phyloP scores from a whole-genome alignment of 192 early-diverging fungal genomes.

The Jimgerdemannia lactiflua region DNA sequence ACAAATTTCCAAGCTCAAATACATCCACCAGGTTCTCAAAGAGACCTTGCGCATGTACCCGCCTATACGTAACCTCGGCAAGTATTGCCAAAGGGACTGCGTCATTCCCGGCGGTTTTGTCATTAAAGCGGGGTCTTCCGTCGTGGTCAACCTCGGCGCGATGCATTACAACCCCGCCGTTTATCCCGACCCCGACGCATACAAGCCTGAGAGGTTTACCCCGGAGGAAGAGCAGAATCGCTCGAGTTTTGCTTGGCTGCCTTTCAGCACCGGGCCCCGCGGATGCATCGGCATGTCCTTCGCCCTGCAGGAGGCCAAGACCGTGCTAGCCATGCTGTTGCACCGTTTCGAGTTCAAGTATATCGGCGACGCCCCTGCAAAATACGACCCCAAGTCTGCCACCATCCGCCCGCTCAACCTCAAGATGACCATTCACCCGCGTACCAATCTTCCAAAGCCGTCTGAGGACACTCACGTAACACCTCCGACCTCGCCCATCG shows the following conservation, averaged over 20 bases:
- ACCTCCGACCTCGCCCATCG: not conserved
- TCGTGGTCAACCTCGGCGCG: constrained; percentile 23
- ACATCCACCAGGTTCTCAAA: constrained; percentile 45
- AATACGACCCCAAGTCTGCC: constrained; percentile 18
- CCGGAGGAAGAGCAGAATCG: constrained; percentile 50
- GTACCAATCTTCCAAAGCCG: constrained; percentile 29
- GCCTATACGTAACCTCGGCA: constrained; percentile 38
- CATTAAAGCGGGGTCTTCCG: constrained; percentile 20
- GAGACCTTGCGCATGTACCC: constrained; percentile 56
- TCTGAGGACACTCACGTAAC: not conserved
- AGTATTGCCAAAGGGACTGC: constrained; percentile 38
- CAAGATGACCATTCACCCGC: constrained; percentile 23
- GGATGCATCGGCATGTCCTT: constrained; percentile 60
- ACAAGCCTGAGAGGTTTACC: constrained; percentile 51
- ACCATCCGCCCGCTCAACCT: constrained; percentile 37
- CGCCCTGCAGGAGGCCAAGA: constrained; percentile 56
- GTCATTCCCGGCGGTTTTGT: constrained; percentile 41
- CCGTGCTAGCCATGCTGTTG: constrained; percentile 48
- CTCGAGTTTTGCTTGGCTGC: constrained; percentile 47
- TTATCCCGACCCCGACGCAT: constrained; percentile 39
- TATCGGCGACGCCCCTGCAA: constrained; percentile 17
- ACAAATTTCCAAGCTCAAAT: constrained; percentile 40
- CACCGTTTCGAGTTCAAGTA: constrained; percentile 38
- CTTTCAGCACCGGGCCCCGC: constrained; percentile 39
- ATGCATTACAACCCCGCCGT: constrained; percentile 45